A percentile compares a stretch with the other conserved stretches of the same genome.
These are phyloP conservation scores for Chaetomium olivaceum DNA, from an alignment of 2,329 filamentous ascomycete species.

Conservation along the genomic window DNA sequence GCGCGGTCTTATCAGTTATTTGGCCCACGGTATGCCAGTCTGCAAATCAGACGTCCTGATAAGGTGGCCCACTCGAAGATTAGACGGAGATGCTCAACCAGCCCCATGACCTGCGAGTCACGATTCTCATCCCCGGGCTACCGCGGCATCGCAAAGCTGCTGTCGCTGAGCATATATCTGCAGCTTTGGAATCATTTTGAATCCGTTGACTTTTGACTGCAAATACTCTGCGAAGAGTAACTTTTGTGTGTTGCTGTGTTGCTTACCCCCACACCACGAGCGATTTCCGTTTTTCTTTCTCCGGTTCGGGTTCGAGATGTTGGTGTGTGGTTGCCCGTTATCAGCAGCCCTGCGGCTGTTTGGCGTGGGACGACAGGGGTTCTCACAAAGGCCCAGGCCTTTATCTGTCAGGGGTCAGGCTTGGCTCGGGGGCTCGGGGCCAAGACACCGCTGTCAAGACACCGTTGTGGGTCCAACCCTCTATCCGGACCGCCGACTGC, in stretches of 20 bases:
- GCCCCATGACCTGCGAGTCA: neutral
- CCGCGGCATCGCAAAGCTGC: neutral
- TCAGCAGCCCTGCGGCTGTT: conserved; percentile 5
- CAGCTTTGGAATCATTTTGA: neutral
- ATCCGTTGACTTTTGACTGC: neutral
- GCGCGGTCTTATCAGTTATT: conserved; percentile 29
- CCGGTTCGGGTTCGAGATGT: conserved; percentile 5
- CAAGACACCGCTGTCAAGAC: conserved; percentile 14
- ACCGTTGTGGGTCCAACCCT: neutral
- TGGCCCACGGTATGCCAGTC: conserved; percentile 18
- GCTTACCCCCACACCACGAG: neutral
- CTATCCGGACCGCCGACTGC: neutral
- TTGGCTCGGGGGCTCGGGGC: conserved; percentile 9
- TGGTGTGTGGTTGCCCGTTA: conserved; percentile 1
- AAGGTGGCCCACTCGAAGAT: conserved; percentile 25
- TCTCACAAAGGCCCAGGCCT: conserved; percentile 1
- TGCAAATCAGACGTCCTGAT: conserved; percentile 31
- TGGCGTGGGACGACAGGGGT: conserved; percentile 10
- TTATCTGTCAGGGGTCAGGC: conserved; percentile 5
- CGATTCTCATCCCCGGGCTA: neutral
- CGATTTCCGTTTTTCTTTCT: neutral
- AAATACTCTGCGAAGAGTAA: neutral
- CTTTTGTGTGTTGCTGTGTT: neutral
- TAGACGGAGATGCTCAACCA: conserved; percentile 31
- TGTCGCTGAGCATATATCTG: neutral